Conservation (phyloP, 352 stramenopile species). For the Achlya hypogyna region DNA sequence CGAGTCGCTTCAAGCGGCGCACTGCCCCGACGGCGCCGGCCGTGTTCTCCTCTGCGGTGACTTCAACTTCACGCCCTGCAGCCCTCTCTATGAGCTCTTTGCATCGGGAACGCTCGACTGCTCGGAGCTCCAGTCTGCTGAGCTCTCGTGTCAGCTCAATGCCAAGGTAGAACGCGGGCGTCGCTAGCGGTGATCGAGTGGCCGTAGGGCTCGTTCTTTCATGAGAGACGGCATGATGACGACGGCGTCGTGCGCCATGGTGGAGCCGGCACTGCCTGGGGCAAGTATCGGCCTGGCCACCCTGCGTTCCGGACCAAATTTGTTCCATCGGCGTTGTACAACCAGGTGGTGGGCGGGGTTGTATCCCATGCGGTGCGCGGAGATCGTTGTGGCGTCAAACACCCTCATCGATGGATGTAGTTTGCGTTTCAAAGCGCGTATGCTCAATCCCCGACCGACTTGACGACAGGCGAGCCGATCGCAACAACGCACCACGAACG, state of each 20-base stretch:
- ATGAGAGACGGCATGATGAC: not conserved
- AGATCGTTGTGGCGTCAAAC: not conserved
- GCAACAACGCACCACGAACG: slow-evolving; percentile 60
- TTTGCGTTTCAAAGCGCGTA: slow-evolving; percentile 53
- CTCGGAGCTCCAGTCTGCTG: slow-evolving; percentile 14
- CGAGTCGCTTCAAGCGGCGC: slow-evolving; percentile 20
- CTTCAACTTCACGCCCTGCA: slow-evolving; percentile 59
- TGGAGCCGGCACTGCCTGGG: slow-evolving; percentile 31
- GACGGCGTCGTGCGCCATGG: slow-evolving; percentile 30
- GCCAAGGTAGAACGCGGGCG: not conserved
- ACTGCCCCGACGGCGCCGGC: slow-evolving; percentile 15
- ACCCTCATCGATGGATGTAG: slow-evolving; percentile 24
- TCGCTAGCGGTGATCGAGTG: not conserved
- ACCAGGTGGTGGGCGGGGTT: not conserved
- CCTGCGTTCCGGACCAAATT: not conserved
- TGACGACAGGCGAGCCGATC: slow-evolving; percentile 52
- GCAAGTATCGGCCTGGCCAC: slow-evolving; percentile 28
- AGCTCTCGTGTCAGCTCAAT: not conserved
- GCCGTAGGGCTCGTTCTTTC: slow-evolving; percentile 7
- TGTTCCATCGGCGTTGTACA: slow-evolving; percentile 30
- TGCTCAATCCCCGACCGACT: slow-evolving; percentile 36
- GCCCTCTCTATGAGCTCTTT: slow-evolving; percentile 53
- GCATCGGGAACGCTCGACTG: slow-evolving; percentile 35
- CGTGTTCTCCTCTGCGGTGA: slow-evolving; percentile 48
- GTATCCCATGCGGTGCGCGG: not conserved